A percentile compares a stretch with the other conserved stretches of the same genome.
These are phyloP conservation scores for Xylariaceae sp. DNA, from an alignment of 2,329 filamentous ascomycete species.

Conservation along the genomic window DNA sequence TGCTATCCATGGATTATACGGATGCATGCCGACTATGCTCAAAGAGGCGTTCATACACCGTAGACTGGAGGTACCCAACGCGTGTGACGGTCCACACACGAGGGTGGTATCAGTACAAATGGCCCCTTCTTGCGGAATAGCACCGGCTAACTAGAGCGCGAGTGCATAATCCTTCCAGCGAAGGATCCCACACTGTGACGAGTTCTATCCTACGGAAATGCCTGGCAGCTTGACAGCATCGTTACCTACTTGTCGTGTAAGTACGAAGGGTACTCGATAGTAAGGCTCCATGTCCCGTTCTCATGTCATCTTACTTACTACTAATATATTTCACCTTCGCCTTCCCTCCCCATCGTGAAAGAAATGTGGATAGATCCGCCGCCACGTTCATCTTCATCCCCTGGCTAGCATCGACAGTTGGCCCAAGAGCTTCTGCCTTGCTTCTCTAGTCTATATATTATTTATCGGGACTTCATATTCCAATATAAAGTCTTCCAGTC, in stretches of 20 bases:
- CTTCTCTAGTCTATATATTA: not conserved
- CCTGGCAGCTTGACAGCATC: constrained; percentile 1
- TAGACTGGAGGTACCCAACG: too few relatives aligned
- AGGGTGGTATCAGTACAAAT: too few relatives aligned
- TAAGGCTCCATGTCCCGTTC: not conserved
- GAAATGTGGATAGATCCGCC: constrained; percentile 14
- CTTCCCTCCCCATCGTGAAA: constrained; percentile 11
- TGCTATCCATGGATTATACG: too few relatives aligned
- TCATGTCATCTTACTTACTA: not conserved
- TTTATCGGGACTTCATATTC: not conserved
- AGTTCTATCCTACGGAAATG: too few relatives aligned
- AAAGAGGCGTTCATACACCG: too few relatives aligned
- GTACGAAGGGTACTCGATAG: not conserved
- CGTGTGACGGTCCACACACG: too few relatives aligned
- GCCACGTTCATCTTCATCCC: constrained; percentile 19
- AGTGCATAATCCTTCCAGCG: constrained; percentile 9
- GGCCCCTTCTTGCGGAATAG: too few relatives aligned
- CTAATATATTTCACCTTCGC: not conserved
- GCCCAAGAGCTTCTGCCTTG: constrained; percentile 1
- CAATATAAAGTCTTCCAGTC: not conserved
- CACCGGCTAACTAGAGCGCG: constrained; percentile 11
- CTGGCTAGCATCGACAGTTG: constrained; percentile 5
- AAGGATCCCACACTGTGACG: constrained; percentile 19
- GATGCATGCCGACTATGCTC: too few relatives aligned
- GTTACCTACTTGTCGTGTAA: too few relatives aligned